These are phyloP conservation scores for Lanmaoa pseudosensibilis DNA, from an alignment of 768 basidiomycete genomes.

Conservation along the genomic window DNA sequence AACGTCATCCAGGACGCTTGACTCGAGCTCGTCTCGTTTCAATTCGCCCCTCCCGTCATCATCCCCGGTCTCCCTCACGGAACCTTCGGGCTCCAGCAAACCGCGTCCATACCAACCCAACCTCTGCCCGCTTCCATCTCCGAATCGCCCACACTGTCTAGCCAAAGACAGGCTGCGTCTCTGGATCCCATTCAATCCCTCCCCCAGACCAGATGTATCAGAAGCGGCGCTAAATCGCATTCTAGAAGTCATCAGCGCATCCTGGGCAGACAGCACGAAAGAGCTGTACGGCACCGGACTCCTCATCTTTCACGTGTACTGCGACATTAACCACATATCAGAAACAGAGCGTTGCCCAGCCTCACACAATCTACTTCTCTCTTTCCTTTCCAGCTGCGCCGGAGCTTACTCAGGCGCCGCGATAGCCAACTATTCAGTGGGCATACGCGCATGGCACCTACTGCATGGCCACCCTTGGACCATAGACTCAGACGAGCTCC, in stretches of 20 bases:
- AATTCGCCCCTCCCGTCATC: background rate
- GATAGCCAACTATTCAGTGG: background rate
- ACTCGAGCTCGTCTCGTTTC: background rate
- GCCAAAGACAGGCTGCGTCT: background rate
- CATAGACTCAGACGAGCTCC: background rate
- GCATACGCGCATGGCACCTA: background rate
- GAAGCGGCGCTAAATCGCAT: background rate
- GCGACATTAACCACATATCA: background rate
- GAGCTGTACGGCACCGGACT: background rate
- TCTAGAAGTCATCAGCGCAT: background rate
- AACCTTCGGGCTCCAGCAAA: too few relatives aligned
- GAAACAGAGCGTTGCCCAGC: background rate
- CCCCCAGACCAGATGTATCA: too few relatives aligned
- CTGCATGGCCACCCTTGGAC: background rate
- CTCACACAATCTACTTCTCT: background rate
- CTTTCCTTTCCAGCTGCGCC: background rate
- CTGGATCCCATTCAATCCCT: background rate
- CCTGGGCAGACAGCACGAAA: background rate
- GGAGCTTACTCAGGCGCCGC: background rate
- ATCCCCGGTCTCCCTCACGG: too few relatives aligned
- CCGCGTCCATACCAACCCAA: background rate
- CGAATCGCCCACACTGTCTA: background rate
- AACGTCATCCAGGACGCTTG: background rate
- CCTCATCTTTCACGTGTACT: background rate
- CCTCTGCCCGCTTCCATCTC: fast-evolving